Base-by-base conservation (phyloP, 2,329 filamentous ascomycete species). In the Arachnopeziza araneosa region DNA sequence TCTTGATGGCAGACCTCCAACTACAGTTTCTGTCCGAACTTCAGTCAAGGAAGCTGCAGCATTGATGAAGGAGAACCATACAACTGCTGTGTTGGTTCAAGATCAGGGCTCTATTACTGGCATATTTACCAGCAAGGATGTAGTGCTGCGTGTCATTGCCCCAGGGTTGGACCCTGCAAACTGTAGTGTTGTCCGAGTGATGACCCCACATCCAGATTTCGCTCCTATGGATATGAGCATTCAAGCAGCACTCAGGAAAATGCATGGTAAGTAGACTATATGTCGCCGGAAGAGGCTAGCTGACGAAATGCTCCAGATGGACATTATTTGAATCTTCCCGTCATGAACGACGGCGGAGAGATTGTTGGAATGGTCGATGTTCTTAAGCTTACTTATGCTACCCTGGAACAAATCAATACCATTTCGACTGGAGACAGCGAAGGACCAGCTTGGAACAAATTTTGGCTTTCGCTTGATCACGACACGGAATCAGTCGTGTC, bases 351-450 rank as follows among this genome's bases (percentile, higher is more conserved):
- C 67, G 83, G 85, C 63, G 95, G 93, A 65, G 95, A 99, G 76
- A 99, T 99, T 72, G 95, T 99, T 60, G 95, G 95, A 70, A 99
- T 99, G 95, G 95, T 99, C 24, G 95, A 99, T 75, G 95, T 99
- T 61, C 84, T 99, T 64, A 98, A 98, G 79, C 83, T 99, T 71
- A 99, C 95, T 23, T 99, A 99, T 76, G 95, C 95, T 55, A 99
- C 95, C 5, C 83, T 99, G 57, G 95, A 99, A 76, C 93, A 97
- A 79, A 92, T 96, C 76, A 98, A 98, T 79, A 92, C 91, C 61
- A 98, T 99, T 88, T 87, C 84, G 50, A 92, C 87, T 57, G 84
- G 85, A 50, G 93, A 96, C 72, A 91, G 86, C 68, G 95, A 99
- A 76, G 95, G 95, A 0, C 95, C 95, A 5, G 95, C 95, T 7